Evolutionary conservation across 306 rosid species (phyloP), one percentile per base, ranked within the genome.

Genomic region (Datisca glomerata): DNA sequence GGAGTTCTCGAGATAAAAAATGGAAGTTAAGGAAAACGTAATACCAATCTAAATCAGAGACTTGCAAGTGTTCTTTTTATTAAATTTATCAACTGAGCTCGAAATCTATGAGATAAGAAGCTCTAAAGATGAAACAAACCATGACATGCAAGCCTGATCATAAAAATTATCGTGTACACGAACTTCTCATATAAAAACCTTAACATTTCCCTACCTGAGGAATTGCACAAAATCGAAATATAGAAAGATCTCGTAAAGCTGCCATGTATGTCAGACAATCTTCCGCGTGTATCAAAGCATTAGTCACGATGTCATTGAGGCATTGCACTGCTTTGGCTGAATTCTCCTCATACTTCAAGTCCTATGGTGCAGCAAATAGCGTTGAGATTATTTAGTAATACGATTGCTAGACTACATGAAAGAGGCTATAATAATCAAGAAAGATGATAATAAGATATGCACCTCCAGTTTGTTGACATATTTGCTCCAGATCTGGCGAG

Each of bases 201-300:
- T n/a, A n/a, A n/a, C n/a, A n/a, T n/a, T n/a, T n/a, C n/a, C 23
- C 55, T 56, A 84, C 96, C 98, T 91, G 96, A 55, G 98, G 98
- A 59, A 91, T 84, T 23, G 96, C 96, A 49, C 93, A 91, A 75
- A 84, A 91, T 34, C 89, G 76, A 65, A 91, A 91, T 58, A 75
- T 80, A 15, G 86, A 53, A 12, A 34, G 55, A 50, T 75, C 81
- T 41, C 60, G 54, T 52, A 91, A 75, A 32, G 61, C 73, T 56
- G 91, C 29, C 96, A 91, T 73, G 74, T 91, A 84, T 49, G 19
- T 56, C 75, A 91, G 67, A 71, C 78, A 56, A 69, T 91, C 94
- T 57, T 84, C 92, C 19, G 35, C 70, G 59, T 91, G 98, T 7
- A 44, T 49, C 66, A 91, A 61, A 23, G 86, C 91, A 72, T 91